phyloP scores from a whole-genome alignment of 2,329 filamentous ascomycete species.

The Cryphonectria parasitica region DNA sequence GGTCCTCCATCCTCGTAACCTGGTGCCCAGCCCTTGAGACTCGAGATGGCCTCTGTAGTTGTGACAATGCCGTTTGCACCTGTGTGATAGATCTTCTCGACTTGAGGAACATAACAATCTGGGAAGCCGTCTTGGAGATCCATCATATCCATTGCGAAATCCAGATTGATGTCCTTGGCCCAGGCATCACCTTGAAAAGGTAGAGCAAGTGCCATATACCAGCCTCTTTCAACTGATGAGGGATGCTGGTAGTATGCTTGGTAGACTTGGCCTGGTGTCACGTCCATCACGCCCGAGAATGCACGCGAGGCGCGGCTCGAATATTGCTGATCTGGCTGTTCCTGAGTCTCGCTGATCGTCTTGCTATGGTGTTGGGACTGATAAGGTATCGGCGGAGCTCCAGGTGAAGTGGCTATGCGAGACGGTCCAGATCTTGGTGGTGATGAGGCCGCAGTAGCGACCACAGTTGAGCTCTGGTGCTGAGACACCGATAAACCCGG shows the following conservation, averaged over 20 bases:
- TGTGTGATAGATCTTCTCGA: not conserved
- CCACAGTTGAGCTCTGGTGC: not conserved
- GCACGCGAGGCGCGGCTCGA: not conserved
- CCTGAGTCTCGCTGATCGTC: not conserved
- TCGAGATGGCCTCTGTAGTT: not conserved
- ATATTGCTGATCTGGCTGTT: not conserved
- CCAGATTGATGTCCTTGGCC: constrained; percentile 14
- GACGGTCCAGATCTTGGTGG: not conserved
- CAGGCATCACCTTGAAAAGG: constrained; percentile 15
- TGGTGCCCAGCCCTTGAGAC: constrained; percentile 11
- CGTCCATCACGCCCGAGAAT: constrained; percentile 5
- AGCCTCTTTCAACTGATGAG: not conserved
- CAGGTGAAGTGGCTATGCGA: not conserved
- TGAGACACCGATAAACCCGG: not conserved
- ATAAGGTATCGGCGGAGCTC: not conserved
- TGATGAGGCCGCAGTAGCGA: not conserved
- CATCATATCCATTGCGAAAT: not conserved
- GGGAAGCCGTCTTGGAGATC: constrained; percentile 12
- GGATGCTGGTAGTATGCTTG: constrained; percentile 20
- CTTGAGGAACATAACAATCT: constrained; percentile 3
- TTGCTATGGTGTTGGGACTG: not conserved
- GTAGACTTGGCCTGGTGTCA: constrained; percentile 21
- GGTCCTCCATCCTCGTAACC: not conserved
- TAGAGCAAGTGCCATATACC: constrained; percentile 16
- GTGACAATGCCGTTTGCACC: not conserved